These are phyloP conservation scores for Saturnispora besseyi DNA, from an alignment of 805 yeast genomes.

Conservation along the genomic window DNA sequence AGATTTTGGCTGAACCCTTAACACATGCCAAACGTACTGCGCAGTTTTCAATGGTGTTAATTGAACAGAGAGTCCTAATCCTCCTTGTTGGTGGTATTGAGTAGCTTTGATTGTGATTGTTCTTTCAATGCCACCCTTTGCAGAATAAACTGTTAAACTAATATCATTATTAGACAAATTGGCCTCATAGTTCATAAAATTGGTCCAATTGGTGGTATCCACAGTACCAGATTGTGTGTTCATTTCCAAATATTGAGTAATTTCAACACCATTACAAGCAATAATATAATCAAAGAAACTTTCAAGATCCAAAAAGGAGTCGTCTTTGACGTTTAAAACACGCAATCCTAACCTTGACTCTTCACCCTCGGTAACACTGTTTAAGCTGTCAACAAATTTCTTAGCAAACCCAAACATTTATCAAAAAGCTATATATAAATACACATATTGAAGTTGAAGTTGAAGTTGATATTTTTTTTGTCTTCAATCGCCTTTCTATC, in stretches of 20 bases:
- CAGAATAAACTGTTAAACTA: slow-evolving; percentile 67
- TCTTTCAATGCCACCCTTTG: slow-evolving; percentile 65
- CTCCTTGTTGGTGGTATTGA: slow-evolving; percentile 13
- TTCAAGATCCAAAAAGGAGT: slow-evolving; percentile 49
- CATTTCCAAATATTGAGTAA: slow-evolving; percentile 23
- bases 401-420: slow-evolving; percentile 58
- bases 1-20: slow-evolving; percentile 60
- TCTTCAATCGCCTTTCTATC: not conserved
- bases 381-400: slow-evolving; percentile 38
- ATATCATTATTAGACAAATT: slow-evolving; percentile 26
- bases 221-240: slow-evolving; percentile 14
- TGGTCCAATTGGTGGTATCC: slow-evolving; percentile 17
- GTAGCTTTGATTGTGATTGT: slow-evolving; percentile 22
- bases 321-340: slow-evolving; percentile 39
- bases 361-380: slow-evolving; percentile 18
- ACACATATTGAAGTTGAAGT: not conserved
- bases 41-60: slow-evolving; percentile 70
- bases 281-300: slow-evolving; percentile 83
- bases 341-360: slow-evolving; percentile 42
- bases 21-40: slow-evolving; percentile 79
- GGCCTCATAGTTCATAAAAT: slow-evolving; percentile 23
- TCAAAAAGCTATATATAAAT: not conserved
- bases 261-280: slow-evolving; percentile 56
- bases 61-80: slow-evolving; percentile 62
- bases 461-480: not conserved